Base-by-base conservation (phyloP, 495 filamentous ascomycete genomes). In the Penicillium arizonense region DNA sequence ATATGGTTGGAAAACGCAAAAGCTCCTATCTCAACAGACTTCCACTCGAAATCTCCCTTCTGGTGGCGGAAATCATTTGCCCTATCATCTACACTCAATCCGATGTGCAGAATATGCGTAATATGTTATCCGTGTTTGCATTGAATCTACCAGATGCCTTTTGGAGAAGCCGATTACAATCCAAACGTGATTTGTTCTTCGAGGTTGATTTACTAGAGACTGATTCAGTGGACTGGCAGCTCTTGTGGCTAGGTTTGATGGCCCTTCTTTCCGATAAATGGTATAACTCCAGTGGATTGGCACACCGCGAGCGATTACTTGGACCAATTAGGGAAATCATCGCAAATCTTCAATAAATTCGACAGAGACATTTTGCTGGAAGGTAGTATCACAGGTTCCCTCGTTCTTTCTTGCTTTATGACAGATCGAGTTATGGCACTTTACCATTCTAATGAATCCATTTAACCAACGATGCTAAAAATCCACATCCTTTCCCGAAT, bases 1-100 rank as follows among this genome's bases (percentile, higher is more conserved):
- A 21, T 0, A 18, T 8, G 32, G 35, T 18, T 11, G 26, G 18
- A 41, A 37, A 41, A n/a, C 12, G 28, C 13, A 50, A 13, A 18
- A 41, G 16, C 36, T 28, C 26, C 26, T 26, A 18, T 34, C 8
- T 42, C 43, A 41, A 21, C 10, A 24, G 24, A 42, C 14, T 47
- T 33, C 51, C 43, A 35, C 16, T 47, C 12, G 51, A 53, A 42
- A 47, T 46, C n/a, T 47, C 13, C n/a, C 44, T 53, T 21, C 26
- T 46, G 23, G 35, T 47, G 3, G 21, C 34, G 7, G 51, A 47
- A 13, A 39, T 36, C 12, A 14, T 53, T 36, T 53, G 43, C 44
- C 51, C 51, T 53, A 13, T 46, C 9, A 32, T 38, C 35, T 53
- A 41, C 51, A 46, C 42, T 37, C 35, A 42, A 28, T 24, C 13